phyloP scores from a whole-genome alignment of 2,329 filamentous ascomycete genomes.

The Trichothecium sympodiale region DNA sequence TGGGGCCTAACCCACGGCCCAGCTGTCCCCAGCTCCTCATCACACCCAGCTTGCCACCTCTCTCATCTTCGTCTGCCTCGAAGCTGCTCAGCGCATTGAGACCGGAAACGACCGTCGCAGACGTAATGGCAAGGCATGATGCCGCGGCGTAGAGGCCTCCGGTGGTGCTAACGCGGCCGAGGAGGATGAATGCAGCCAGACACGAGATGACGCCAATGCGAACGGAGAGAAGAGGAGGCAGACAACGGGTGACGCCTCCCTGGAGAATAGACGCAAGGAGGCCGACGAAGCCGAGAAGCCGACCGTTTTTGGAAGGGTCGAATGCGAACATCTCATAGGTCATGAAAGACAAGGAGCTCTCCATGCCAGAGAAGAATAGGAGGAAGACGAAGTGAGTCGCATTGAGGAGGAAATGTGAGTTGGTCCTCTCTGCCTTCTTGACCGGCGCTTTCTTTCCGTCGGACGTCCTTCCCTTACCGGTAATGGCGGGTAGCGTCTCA shows the following conservation, averaged over 20 bases:
- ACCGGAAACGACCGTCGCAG: constrained; percentile 87
- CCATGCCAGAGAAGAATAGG: constrained; percentile 95
- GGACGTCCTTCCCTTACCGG: constrained; percentile 16
- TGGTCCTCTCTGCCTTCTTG: constrained; percentile 47
- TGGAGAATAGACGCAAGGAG: constrained; percentile 87
- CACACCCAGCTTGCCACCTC: constrained; percentile 77
- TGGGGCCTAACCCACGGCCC: constrained; percentile 73
- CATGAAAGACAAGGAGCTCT: constrained; percentile 95
- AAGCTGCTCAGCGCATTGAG: constrained; percentile 88
- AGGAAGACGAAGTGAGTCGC: constrained; percentile 81
- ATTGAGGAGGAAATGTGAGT: constrained; percentile 76
- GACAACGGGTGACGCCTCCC: constrained; percentile 76
- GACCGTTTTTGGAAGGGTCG: constrained; percentile 67
- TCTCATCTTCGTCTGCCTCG: constrained; percentile 68
- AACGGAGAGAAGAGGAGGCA: constrained; percentile 71
- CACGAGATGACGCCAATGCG: constrained; percentile 70
- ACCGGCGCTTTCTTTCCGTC: constrained; percentile 14
- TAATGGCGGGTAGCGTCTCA: constrained; percentile 65
- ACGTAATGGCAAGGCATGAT: constrained; percentile 76
- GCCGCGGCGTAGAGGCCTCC: constrained; percentile 69
- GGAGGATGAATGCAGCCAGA: constrained; percentile 67
- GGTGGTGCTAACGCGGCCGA: constrained; percentile 59
- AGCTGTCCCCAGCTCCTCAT: constrained; percentile 76
- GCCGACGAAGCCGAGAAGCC: constrained; percentile 81
- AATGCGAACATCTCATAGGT: constrained; percentile 90